Conservation (phyloP, 2,329 filamentous ascomycete genomes). For the Conoideocrella luteorostrata region DNA sequence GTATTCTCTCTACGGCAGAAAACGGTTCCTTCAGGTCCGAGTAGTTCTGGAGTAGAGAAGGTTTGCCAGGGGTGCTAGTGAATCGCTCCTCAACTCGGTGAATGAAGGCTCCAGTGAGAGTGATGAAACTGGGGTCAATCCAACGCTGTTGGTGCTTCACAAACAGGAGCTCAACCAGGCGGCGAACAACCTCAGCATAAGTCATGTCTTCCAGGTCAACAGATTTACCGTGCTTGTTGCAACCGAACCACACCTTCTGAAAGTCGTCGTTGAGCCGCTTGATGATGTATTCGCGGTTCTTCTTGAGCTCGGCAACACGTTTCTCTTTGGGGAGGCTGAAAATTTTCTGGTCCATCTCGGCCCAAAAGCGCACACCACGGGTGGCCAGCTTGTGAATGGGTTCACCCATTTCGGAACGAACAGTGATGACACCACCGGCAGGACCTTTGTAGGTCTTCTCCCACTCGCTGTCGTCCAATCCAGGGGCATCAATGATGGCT, state of each 20-base stretch:
- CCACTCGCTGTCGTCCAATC: constrained; percentile 77
- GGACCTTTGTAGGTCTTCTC: constrained; percentile 89
- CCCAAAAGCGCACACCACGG: constrained; percentile 92
- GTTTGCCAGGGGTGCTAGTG: constrained; percentile 61
- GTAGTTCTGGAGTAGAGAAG: constrained; percentile 84
- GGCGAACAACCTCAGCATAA: constrained; percentile 78
- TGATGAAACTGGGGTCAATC: constrained; percentile 81
- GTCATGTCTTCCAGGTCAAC: constrained; percentile 95
- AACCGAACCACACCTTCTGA: constrained; percentile 95
- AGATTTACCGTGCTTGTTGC: constrained; percentile 71
- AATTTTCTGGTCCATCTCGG: constrained; percentile 98
- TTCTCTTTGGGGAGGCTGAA: constrained; percentile 95
- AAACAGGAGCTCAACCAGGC: constrained; percentile 85
- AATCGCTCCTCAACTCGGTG: constrained; percentile 96
- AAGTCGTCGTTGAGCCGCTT: constrained; percentile 94
- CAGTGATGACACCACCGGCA: constrained; percentile 90
- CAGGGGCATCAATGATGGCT: constrained; percentile 79
- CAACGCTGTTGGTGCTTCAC: constrained; percentile 85
- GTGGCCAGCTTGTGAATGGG: constrained; percentile 98
- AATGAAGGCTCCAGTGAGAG: constrained; percentile 89
- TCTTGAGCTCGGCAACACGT: constrained; percentile 78
- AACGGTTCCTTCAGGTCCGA: constrained; percentile 81
- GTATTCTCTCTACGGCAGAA: constrained; percentile 67
- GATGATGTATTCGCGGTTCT: constrained; percentile 85
- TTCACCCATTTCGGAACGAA: constrained; percentile 98